Conservation (phyloP, 352 stramenopile genomes). For the Ophiocytium majus region DNA sequence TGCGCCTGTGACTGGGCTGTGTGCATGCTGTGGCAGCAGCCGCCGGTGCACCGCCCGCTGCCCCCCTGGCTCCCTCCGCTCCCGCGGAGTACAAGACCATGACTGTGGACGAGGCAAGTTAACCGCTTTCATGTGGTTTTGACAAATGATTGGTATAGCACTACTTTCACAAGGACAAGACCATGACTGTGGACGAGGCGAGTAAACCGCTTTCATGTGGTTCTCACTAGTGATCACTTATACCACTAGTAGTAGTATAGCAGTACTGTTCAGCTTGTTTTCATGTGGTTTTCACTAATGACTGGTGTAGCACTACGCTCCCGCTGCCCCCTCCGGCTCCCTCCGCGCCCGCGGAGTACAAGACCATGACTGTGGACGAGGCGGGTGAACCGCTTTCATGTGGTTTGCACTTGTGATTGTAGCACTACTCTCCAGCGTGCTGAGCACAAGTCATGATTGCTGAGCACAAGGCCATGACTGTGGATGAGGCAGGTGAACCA, state of each 20-base stretch:
- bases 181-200: slow-evolving; percentile 8
- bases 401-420: not conserved
- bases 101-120: not conserved
- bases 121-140: not conserved
- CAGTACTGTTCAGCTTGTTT: too few relatives aligned
- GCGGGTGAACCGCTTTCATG: not conserved
- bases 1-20: too few relatives aligned
- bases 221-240: not conserved
- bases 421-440: not conserved
- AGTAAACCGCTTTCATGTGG: not conserved
- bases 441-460: not conserved
- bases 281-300: too few relatives aligned
- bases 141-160: too few relatives aligned
- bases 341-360: not conserved
- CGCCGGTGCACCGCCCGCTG: too few relatives aligned
- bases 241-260: too few relatives aligned
- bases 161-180: not conserved
- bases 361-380: slow-evolving; percentile 14
- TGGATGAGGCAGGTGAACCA: not conserved
- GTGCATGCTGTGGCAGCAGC: too few relatives aligned
- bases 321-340: not conserved
- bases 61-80: not conserved
- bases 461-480: not conserved
- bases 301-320: too few relatives aligned
- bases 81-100: slow-evolving; percentile 11